phyloP scores from a whole-genome alignment of 2,329 filamentous ascomycete species.

The Raffaelea arxii region DNA sequence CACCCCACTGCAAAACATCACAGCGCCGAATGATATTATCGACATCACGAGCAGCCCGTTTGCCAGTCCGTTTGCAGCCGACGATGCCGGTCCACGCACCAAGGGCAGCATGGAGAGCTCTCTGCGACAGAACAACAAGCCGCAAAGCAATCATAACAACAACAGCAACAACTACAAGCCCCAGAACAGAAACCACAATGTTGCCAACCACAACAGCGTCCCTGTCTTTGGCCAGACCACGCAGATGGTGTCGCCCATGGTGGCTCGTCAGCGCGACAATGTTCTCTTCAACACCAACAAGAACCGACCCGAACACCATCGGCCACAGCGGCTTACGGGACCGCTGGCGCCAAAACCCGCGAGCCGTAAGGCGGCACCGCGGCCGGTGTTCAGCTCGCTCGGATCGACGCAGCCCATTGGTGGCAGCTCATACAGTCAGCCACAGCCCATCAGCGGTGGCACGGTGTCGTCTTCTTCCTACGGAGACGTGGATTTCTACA shows the following conservation, averaged over 20 bases:
- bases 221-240: slow-evolving; percentile 21
- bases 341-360: slow-evolving; percentile 37
- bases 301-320: slow-evolving; percentile 48
- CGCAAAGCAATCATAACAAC: not conserved
- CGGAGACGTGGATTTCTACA: slow-evolving; percentile 36
- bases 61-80: not conserved
- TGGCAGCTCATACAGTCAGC: slow-evolving; percentile 8
- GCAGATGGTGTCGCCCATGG: slow-evolving; percentile 28
- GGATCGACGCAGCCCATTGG: slow-evolving; percentile 16
- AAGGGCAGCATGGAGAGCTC: slow-evolving; percentile 3
- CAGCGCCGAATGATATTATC: slow-evolving; percentile 21
- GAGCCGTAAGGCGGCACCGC: slow-evolving; percentile 35
- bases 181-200: not conserved
- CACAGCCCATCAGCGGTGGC: no score
- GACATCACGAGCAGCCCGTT: slow-evolving; percentile 21
- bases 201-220: not conserved
- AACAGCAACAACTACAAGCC: not conserved
- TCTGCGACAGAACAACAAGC: no score
- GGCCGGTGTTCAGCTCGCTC: slow-evolving; percentile 39
- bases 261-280: slow-evolving; percentile 45
- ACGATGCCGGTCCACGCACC: not conserved
- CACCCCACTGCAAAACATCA: slow-evolving; percentile 26
- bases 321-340: slow-evolving; percentile 36
- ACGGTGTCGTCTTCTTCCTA: slow-evolving; percentile 1
- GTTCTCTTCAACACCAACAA: slow-evolving; percentile 40